These are phyloP conservation scores for rapeseed (Brassica napus) DNA, from an alignment of 345 rosid genomes.

Conservation along the genomic window Da-Ae NC_063446.1:3861001-3861500, in stretches of 20 bases:
- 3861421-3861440: background rate
- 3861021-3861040: conserved; percentile 51
- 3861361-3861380: conserved; percentile 17
- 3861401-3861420: conserved; percentile 15
- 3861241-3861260: background rate
- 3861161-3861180: conserved; percentile 40
- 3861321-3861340: conserved; percentile 15
- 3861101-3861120: conserved; percentile 72
- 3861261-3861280: background rate
- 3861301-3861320: conserved; percentile 33
- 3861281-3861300: conserved; percentile 31
- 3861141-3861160: conserved; percentile 50
- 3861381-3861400: conserved; percentile 22
- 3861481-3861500: conserved; percentile 34
- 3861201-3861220: background rate
- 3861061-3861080: conserved; percentile 57
- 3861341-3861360: conserved; percentile 19
- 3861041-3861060: conserved; percentile 92
- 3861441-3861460: conserved; percentile 19
- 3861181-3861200: conserved; percentile 55
- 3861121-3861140: conserved; percentile 47
- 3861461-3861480: conserved; percentile 21
- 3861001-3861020: conserved; percentile 43
- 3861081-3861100: conserved; percentile 64
- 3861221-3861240: background rate